These are phyloP conservation scores for Volutella citrinella DNA, from an alignment of 2,329 filamentous ascomycete genomes.

Conservation along the genomic window DNA sequence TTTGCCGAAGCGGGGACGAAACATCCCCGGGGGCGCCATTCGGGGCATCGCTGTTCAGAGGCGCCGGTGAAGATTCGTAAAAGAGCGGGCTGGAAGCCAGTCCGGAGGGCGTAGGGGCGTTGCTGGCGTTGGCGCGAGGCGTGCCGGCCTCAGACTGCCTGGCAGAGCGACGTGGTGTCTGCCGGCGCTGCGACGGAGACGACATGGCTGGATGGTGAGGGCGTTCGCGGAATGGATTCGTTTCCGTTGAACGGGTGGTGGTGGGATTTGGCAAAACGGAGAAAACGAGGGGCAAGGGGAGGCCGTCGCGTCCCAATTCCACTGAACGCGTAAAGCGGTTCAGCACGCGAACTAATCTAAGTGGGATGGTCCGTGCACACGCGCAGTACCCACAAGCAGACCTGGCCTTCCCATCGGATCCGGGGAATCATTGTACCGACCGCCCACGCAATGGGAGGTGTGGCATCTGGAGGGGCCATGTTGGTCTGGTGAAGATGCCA, in stretches of 20 bases:
- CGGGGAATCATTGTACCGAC: constrained; percentile 32
- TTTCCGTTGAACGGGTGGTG: too few species aligned
- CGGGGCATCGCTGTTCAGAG: constrained; percentile 21
- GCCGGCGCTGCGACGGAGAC: constrained; percentile 44
- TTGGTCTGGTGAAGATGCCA: constrained; percentile 13
- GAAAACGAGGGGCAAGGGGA: constrained; percentile 25
- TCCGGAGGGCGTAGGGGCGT: constrained; percentile 33
- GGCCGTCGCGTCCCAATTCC: constrained; percentile 21
- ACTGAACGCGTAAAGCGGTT: constrained; percentile 41
- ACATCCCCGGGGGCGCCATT: constrained; percentile 34
- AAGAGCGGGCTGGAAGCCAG: constrained; percentile 79
- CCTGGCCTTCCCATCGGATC: too few species aligned
- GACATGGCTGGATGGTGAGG: constrained; percentile 32
- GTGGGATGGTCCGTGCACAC: constrained; percentile 23
- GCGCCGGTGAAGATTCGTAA: constrained; percentile 54
- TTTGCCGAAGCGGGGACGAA: constrained; percentile 56
- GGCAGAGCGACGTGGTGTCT: constrained; percentile 38
- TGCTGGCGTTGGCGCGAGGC: constrained; percentile 40
- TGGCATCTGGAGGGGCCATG: constrained; percentile 30
- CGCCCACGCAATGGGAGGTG: constrained; percentile 16
- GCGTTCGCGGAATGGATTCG: constrained; percentile 11
- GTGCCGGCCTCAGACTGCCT: constrained; percentile 41
- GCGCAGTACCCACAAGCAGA: constrained; percentile 18
- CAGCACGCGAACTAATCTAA: constrained; percentile 8
- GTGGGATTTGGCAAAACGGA: constrained; percentile 7